Evolutionary conservation across 176 grass and related monocot species (phyloP).

Genomic region (Triticum timopheevii): DNA sequence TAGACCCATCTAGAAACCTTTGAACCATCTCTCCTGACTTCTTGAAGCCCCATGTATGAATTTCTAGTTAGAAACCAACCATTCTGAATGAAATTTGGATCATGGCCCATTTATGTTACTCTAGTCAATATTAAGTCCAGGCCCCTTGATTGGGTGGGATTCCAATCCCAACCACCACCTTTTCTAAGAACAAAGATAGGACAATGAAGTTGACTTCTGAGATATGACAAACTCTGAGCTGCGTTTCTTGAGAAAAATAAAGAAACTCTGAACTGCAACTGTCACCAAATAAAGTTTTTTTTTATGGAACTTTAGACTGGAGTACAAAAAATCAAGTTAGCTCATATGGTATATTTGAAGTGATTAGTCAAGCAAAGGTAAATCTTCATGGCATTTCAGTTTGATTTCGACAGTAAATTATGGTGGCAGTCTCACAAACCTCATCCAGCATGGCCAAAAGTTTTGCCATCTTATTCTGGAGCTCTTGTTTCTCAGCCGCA

Average conservation of each 20-base stretch:
- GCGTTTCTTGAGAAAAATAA: not conserved
- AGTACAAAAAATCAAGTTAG: conserved; percentile 5
- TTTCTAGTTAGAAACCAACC: conserved; percentile 21
- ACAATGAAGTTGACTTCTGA: conserved; percentile 42
- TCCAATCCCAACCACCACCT: conserved; percentile 15
- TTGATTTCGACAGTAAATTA: conserved; percentile 13
- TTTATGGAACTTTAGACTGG: not conserved
- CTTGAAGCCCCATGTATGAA: conserved; percentile 14
- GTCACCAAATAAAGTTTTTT: conserved; percentile 8
- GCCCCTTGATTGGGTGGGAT: conserved; percentile 11
- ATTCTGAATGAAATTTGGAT: conserved; percentile 29
- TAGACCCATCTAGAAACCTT: conserved; percentile 13
- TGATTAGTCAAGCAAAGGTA: not conserved
- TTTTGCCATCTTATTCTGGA: conserved; percentile 91
- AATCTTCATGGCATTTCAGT: conserved; percentile 1
- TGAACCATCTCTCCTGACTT: conserved; percentile 13
- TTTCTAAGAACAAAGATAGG: conserved; percentile 27
- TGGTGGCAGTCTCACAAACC: conserved; percentile 41
- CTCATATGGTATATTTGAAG: not conserved
- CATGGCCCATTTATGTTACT: conserved; percentile 21
- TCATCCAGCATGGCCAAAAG: conserved; percentile 92
- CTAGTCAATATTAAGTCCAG: conserved; percentile 14
- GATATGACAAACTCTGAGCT: not conserved
- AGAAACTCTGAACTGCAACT: conserved; percentile 24
- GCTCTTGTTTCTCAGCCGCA: conserved; percentile 84